These are phyloP conservation scores for Craspedostauros australis DNA, from an alignment of 108 stramenopile genomes.

Conservation along the genomic window DNA sequence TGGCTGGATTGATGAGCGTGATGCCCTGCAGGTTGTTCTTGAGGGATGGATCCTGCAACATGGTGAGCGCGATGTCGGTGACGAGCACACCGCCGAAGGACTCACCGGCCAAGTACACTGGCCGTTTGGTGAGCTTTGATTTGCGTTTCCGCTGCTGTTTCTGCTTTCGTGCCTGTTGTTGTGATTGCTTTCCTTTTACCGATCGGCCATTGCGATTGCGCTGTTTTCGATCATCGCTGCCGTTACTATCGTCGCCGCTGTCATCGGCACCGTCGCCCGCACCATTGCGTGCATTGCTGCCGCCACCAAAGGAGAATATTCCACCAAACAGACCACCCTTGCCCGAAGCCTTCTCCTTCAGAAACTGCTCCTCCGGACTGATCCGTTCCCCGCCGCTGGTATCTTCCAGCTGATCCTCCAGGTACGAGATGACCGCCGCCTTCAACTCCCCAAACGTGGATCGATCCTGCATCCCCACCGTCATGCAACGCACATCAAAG, in stretches of 20 bases:
- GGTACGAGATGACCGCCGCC: slow-evolving; percentile 37
- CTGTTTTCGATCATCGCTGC: background rate
- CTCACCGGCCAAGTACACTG: slow-evolving; percentile 76
- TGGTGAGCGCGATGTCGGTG: slow-evolving; percentile 47
- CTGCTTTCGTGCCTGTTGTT: background rate
- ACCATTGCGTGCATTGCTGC: background rate
- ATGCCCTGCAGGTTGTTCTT: slow-evolving; percentile 41
- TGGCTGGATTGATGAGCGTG: slow-evolving; percentile 79
- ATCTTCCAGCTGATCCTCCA: slow-evolving; percentile 7
- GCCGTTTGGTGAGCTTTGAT: slow-evolving; percentile 8
- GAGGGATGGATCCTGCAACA: slow-evolving; percentile 12
- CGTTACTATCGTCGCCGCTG: slow-evolving; percentile 1
- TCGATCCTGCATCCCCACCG: slow-evolving; percentile 60
- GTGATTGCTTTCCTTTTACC: background rate
- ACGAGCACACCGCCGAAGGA: slow-evolving; percentile 84
- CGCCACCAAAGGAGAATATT: background rate
- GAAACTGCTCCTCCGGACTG: background rate
- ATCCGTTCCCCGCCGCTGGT: background rate
- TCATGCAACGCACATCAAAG: slow-evolving; percentile 80
- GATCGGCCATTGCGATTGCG: background rate
- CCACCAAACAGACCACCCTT: too few species aligned
- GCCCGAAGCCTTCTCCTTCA: background rate
- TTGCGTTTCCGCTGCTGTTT: background rate
- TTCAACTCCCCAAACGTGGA: slow-evolving; percentile 72
- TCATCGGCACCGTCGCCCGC: background rate